Conservation (phyloP, 225 moss, liverwort and hornwort genomes). For the Pleurozium schreberi region DNA sequence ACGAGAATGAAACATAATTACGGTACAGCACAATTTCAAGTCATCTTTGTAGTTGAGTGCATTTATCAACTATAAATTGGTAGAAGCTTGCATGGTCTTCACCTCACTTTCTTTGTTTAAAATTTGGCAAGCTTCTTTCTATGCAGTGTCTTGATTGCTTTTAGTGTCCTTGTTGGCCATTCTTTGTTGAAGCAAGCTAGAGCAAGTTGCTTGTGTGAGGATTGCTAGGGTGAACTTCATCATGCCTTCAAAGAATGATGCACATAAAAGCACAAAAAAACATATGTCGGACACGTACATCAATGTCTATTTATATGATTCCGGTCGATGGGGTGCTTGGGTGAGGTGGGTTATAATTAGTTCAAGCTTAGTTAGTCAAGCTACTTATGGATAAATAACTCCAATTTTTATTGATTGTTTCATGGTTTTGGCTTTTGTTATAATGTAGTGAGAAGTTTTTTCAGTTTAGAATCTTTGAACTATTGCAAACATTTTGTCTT, state of each 20-base stretch:
- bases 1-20: neutral
- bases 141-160: neutral
- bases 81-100: neutral
- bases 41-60: too few species aligned
- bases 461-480: neutral
- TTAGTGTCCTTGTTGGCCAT: neutral
- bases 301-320: neutral
- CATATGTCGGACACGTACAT: neutral
- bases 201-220: neutral
- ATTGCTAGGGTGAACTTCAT: neutral
- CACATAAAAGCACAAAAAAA: neutral
- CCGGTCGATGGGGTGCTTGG: neutral
- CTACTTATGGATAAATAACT: neutral
- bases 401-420: neutral
- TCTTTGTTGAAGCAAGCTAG: neutral
- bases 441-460: neutral
- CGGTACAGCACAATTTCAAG: neutral
- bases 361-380: neutral
- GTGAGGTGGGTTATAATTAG: neutral
- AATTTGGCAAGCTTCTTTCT: neutral
- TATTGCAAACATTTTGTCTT: neutral
- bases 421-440: neutral
- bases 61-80: neutral
- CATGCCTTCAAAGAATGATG: neutral
- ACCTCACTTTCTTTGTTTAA: neutral